Evolutionary conservation across 257 asterid genomes (phyloP).

Genomic region (Parsonsia alboflavescens): DNA sequence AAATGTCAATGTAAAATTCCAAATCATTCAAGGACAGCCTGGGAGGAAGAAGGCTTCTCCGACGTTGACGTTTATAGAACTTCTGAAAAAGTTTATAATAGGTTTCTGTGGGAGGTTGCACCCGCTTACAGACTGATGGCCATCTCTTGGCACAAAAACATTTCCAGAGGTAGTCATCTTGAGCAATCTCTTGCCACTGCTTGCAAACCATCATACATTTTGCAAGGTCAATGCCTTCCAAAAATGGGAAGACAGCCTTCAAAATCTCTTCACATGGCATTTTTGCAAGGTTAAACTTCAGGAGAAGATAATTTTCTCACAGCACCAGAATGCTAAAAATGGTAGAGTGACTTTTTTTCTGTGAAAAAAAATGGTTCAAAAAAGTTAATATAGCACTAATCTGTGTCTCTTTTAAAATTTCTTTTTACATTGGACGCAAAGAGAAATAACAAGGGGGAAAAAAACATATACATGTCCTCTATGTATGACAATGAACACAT

Average conservation of each 20-base stretch:
- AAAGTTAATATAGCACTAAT: background rate
- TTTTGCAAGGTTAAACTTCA: slow-evolving; percentile 19
- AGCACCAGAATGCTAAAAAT: slow-evolving; percentile 10
- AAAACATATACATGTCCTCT: background rate
- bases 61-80: slow-evolving; percentile 51
- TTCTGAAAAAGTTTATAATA: slow-evolving; percentile 53
- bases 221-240: slow-evolving; percentile 77
- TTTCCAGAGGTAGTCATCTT: slow-evolving; percentile 92
- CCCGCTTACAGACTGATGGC: slow-evolving; percentile 82
- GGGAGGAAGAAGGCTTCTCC: slow-evolving; percentile 64
- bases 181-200: slow-evolving; percentile 72
- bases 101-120: slow-evolving; percentile 60
- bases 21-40: slow-evolving; percentile 73
- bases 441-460: background rate
- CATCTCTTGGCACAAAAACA: slow-evolving; percentile 80
- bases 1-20: slow-evolving; percentile 87
- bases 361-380: background rate
- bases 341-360: background rate
- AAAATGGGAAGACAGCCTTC: slow-evolving; percentile 85
- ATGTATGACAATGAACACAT: background rate
- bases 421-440: background rate
- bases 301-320: slow-evolving; percentile 1
- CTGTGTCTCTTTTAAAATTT: background rate
- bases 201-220: slow-evolving; percentile 70
- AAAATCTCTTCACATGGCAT: slow-evolving; percentile 64